Conservation (phyloP, 2,329 filamentous ascomycete species). For the Plectosphaerella cucumerina region DNA sequence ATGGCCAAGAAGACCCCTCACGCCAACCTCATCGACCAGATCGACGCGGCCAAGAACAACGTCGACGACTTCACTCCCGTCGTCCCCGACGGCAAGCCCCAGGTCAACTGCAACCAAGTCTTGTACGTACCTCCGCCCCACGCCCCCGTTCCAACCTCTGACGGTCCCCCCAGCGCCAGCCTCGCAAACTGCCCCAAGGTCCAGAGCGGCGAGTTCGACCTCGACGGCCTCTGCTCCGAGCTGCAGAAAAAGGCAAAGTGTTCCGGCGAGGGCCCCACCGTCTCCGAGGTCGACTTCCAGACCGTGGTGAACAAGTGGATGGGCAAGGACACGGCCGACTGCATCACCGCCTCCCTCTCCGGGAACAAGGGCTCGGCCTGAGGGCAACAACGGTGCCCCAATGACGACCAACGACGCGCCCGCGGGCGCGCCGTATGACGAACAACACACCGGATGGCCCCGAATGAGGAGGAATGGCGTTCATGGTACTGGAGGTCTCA, state of each 20-base stretch:
- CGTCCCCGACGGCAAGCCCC: conserved; percentile 27
- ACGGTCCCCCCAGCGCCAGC: conserved; percentile 68
- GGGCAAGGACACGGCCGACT: conserved; percentile 33
- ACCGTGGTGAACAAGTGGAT: conserved; percentile 66
- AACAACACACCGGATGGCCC: no score
- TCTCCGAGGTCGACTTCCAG: conserved; percentile 86
- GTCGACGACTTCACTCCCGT: conserved; percentile 46
- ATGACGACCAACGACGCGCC: no score
- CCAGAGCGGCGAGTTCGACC: conserved; percentile 85
- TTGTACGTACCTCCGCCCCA: conserved; percentile 59
- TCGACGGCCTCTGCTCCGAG: conserved; percentile 88
- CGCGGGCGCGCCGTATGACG: no score
- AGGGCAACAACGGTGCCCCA: no score
- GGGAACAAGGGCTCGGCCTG: no score
- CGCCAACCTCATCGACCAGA: conserved; percentile 65
- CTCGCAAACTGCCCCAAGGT: conserved; percentile 83
- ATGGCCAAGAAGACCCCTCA: conserved; percentile 45
- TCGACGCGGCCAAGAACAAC: conserved; percentile 72
- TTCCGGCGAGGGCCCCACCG: conserved; percentile 83
- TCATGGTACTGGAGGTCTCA: no score
- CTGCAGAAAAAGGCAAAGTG: conserved; percentile 95
- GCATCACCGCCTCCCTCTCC: neutral
- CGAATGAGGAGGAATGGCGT: no score
- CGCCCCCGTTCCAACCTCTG: conserved; percentile 26
- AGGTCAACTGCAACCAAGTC: conserved; percentile 84